These are phyloP conservation scores for Avena atlantica DNA, from an alignment of 176 grass and related monocot species.

Conservation along the genomic window DNA sequence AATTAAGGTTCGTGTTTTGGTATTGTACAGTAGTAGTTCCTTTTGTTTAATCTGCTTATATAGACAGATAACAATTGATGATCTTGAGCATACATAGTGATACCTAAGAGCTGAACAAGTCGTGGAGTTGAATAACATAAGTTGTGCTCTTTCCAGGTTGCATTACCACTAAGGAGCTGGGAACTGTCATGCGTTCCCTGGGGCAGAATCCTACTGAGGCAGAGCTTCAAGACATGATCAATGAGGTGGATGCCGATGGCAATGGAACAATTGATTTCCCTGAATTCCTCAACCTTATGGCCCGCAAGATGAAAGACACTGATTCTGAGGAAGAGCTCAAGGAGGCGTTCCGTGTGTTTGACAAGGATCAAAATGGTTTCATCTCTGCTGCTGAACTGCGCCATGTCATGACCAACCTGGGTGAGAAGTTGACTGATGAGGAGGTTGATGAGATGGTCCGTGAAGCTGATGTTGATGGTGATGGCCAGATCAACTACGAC, in stretches of 20 bases:
- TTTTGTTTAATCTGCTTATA: slow-evolving; percentile 7
- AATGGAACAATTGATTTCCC: slow-evolving; percentile 59
- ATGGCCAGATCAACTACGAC: slow-evolving; percentile 54
- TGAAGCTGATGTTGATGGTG: slow-evolving; percentile 59
- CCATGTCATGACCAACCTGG: slow-evolving; percentile 58
- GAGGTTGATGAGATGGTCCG: slow-evolving; percentile 60
- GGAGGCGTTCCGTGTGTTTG: slow-evolving; percentile 43
- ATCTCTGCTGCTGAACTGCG: slow-evolving; percentile 60
- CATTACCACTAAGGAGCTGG: slow-evolving; percentile 57
- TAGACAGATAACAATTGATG: background rate
- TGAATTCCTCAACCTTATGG: slow-evolving; percentile 51
- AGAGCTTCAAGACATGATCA: slow-evolving; percentile 53
- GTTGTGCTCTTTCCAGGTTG: slow-evolving; percentile 30
- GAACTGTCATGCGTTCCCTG: slow-evolving; percentile 57
- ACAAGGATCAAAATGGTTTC: slow-evolving; percentile 48
- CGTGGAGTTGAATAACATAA: background rate
- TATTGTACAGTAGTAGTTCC: background rate
- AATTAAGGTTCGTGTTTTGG: background rate
- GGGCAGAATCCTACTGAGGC: slow-evolving; percentile 58
- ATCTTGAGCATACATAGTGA: slow-evolving; percentile 8
- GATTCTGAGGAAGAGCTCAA: slow-evolving; percentile 49
- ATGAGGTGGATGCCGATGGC: slow-evolving; percentile 53
- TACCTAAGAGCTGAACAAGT: slow-evolving; percentile 4
- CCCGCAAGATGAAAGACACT: slow-evolving; percentile 51
- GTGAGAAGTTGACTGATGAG: slow-evolving; percentile 58